Percentiles rank a stretch among this genome's conserved stretches.
Conservation (phyloP, 192 early-diverging fungal genomes). For the Phycomyces blakesleeanus region DNA sequence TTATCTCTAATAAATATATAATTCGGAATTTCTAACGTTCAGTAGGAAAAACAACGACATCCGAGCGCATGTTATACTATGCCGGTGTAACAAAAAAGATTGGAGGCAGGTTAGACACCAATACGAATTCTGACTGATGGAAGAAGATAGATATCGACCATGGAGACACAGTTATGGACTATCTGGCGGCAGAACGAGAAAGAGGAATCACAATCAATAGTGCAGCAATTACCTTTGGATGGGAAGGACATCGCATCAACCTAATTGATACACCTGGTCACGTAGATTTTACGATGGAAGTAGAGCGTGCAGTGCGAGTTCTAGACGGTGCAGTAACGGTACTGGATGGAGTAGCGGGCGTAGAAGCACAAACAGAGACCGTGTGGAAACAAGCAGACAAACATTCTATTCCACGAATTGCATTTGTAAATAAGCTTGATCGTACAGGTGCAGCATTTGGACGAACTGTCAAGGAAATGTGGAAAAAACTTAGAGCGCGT, state of each 20-base stretch:
- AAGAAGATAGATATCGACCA: conserved; percentile 70
- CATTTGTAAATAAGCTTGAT: conserved; percentile 98
- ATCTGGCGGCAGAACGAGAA: conserved; percentile 80
- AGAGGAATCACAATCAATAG: conserved; percentile 94
- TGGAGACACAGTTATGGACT: conserved; percentile 95
- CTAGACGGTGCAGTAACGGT: conserved; percentile 93
- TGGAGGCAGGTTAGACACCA: conserved; percentile 57
- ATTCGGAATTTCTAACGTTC: background rate
- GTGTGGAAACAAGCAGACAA: conserved; percentile 88
- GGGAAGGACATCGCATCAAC: conserved; percentile 74
- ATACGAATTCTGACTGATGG: background rate
- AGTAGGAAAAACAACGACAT: conserved; percentile 84
- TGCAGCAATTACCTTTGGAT: conserved; percentile 86
- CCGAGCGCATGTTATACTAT: conserved; percentile 97
- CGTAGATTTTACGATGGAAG: conserved; percentile 95
- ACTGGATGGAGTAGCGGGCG: conserved; percentile 92
- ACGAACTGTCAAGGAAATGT: conserved; percentile 56
- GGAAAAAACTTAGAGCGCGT: conserved; percentile 48
- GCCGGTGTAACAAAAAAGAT: conserved; percentile 84
- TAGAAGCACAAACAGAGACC: conserved; percentile 96
- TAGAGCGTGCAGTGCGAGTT: conserved; percentile 85
- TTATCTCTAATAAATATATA: background rate
- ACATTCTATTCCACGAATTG: conserved; percentile 77
- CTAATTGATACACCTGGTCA: conserved; percentile 96
- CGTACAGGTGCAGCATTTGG: conserved; percentile 70